Base-by-base conservation (phyloP, 257 asterid genomes). In the Lavandula angustifolia region DNA sequence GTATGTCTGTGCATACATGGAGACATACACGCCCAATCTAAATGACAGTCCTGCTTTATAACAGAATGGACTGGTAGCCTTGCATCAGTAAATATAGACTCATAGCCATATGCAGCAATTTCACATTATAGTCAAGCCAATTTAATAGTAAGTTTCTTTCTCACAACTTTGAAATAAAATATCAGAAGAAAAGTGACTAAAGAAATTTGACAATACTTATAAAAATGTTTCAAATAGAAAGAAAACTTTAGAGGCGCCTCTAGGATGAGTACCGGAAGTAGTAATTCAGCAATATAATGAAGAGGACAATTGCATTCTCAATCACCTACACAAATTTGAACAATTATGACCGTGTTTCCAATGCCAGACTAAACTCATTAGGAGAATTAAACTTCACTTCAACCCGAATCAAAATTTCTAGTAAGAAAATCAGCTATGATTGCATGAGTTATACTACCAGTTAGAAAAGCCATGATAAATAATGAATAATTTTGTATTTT, bases 231-330 rank as follows among this genome's bases (percentile, higher is more conserved):
- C 48, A 9, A 16, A 49, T 6, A 37, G 58, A 34, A 35, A 3
- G 12, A 17, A 13, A 43, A 12, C 8, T 41, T n/a, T 65, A 60
- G 60, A 33, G 33, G 52, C 7, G 7, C 7, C 7, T 35, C 40
- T 35, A 35, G 40, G 50, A 37, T n/a, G 27, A 48, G 35, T 35
- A 13, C 42, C 42, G 0, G 33, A 12, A 66, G 50, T 12, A 53
- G 12, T 38, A 69, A 60, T 70, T 54, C 34, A 59, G 42, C 43
- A 56, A 65, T 51, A 48, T 48, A 42, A 3, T 32, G 43, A 58
- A 33, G 76, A 55, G 42, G 46, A 48, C 1, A 8, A 8, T 13
- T n/a, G 49, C 50, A 31, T 13, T 10, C 41, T 13, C 66, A 47
- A 47, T 16, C 17, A 48, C 9, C 54, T 18, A 64, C n/a, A 70